Percentiles rank a stretch among this genome's conserved stretches.
Conservation (phyloP, 176 grass and related monocot genomes). For the Hyparrhenia diplandra region DNA sequence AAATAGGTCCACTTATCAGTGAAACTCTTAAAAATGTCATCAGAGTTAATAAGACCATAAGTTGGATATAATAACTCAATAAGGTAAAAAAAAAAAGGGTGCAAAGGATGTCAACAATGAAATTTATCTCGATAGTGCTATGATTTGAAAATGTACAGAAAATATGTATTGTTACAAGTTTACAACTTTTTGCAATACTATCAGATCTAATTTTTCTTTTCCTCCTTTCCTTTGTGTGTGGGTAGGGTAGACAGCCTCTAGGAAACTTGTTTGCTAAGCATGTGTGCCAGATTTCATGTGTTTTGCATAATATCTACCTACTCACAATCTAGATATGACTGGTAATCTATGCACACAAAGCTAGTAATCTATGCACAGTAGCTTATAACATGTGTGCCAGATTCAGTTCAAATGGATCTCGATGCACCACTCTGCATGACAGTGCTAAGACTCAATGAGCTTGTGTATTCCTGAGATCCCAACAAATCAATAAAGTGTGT, state of each 20-base stretch:
- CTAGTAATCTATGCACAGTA: not conserved
- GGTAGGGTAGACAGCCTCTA: not conserved
- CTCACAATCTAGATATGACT: not conserved
- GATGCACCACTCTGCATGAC: not conserved
- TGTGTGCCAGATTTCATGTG: not conserved
- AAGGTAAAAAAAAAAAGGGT: not conserved
- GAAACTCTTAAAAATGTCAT: not conserved
- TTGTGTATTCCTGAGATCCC: not conserved
- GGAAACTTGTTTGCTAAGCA: not conserved
- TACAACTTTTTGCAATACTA: not conserved
- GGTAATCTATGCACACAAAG: not conserved
- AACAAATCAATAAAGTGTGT: not conserved
- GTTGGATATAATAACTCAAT: not conserved
- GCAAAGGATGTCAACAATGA: not conserved
- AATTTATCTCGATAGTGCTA: not conserved
- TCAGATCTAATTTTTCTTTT: not conserved
- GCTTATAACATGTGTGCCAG: no score
- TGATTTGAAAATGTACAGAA: not conserved
- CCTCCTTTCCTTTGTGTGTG: not conserved
- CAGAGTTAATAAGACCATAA: not conserved
- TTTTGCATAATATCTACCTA: not conserved
- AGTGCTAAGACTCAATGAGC: not conserved
- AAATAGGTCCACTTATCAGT: constrained; percentile 11
- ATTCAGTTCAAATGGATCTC: not conserved
- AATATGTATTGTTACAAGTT: not conserved